A percentile compares a stretch with the other conserved stretches of the same genome.
Evolutionary conservation across 1,284 basidiomycete species (phyloP).

Genomic region (Xerocomus cyaneibrunnescens): DNA sequence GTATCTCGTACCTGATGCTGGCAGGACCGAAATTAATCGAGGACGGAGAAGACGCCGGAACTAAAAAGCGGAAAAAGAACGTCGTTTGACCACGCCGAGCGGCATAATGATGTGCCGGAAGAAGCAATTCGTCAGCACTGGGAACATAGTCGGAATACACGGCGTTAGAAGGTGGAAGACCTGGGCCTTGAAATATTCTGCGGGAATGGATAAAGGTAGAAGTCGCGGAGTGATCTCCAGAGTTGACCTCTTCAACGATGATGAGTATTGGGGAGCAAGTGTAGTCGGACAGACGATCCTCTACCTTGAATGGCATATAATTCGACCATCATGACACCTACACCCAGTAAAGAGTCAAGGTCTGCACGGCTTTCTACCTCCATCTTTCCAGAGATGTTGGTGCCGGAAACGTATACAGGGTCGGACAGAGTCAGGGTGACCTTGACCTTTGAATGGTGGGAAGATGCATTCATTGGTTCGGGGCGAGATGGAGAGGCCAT

Average conservation of each 20-base stretch:
- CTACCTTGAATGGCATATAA: slow-evolving; percentile 70
- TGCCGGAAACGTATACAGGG: slow-evolving; percentile 60
- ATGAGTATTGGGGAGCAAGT: slow-evolving; percentile 1
- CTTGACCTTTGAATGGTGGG: slow-evolving; percentile 72
- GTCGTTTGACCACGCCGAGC: slow-evolving; percentile 69
- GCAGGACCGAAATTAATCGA: slow-evolving; percentile 70
- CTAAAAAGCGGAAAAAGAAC: slow-evolving; percentile 69
- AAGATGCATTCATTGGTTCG: slow-evolving; percentile 77
- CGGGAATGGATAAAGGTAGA: slow-evolving; percentile 68
- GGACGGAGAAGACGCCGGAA: slow-evolving; percentile 63
- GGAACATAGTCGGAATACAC: slow-evolving; percentile 54
- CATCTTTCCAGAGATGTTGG: slow-evolving; percentile 66
- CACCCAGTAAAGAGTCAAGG: slow-evolving; percentile 55
- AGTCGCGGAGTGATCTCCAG: slow-evolving; percentile 73
- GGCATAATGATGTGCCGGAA: slow-evolving; percentile 63
- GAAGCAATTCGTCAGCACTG: slow-evolving; percentile 49
- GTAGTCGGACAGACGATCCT: background rate
- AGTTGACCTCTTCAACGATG: slow-evolving; percentile 56
- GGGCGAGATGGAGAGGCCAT: slow-evolving; percentile 40
- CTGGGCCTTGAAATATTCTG: slow-evolving; percentile 73
- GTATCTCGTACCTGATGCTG: slow-evolving; percentile 64
- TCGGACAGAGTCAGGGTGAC: slow-evolving; percentile 59
- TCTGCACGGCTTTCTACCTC: slow-evolving; percentile 74
- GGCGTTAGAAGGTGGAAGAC: slow-evolving; percentile 77
- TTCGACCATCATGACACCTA: slow-evolving; percentile 73